Evolutionary conservation across 257 asterid genomes (phyloP).

Genomic region (Apocynum venetum): DNA sequence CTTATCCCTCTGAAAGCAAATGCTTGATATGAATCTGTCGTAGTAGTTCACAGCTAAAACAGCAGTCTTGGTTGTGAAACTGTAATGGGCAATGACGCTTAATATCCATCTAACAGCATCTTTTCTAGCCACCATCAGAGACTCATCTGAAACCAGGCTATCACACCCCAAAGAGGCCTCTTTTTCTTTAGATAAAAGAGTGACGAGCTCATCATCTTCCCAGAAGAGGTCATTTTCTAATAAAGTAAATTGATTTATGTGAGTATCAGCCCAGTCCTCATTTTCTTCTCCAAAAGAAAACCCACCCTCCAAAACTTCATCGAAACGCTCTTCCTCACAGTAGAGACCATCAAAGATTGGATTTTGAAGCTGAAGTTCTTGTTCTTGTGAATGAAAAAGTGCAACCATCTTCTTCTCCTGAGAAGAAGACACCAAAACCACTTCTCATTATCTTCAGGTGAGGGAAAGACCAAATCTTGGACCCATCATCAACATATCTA

Average conservation of each 20-base stretch:
- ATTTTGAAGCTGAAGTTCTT: constrained; percentile 45
- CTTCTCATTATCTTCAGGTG: constrained; percentile 60
- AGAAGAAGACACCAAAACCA: constrained; percentile 58
- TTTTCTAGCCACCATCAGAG: constrained; percentile 39
- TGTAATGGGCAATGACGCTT: constrained; percentile 53
- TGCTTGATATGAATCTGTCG: constrained; percentile 59
- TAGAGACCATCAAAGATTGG: constrained; percentile 65
- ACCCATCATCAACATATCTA: constrained; percentile 48
- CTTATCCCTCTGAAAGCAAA: constrained; percentile 71
- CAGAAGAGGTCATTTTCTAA: constrained; percentile 66
- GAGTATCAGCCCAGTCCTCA: constrained; percentile 13
- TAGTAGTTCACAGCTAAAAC: constrained; percentile 64
- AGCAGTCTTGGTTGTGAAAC: constrained; percentile 57
- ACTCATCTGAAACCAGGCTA: constrained; percentile 37
- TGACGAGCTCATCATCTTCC: constrained; percentile 73
- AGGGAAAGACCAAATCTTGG: constrained; percentile 42
- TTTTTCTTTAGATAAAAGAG: constrained; percentile 58
- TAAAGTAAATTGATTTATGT: constrained; percentile 33
- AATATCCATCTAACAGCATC: constrained; percentile 74
- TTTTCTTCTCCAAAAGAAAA: constrained; percentile 26
- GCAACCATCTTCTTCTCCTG: constrained; percentile 66
- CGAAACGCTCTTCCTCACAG: constrained; percentile 76
- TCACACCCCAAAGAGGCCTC: constrained; percentile 23
- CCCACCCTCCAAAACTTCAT: constrained; percentile 39
- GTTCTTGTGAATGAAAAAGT: constrained; percentile 39